These are phyloP conservation scores for Selaginella tamariscina DNA, from an alignment of 75 land plant species.

Conservation along the genomic window DNA sequence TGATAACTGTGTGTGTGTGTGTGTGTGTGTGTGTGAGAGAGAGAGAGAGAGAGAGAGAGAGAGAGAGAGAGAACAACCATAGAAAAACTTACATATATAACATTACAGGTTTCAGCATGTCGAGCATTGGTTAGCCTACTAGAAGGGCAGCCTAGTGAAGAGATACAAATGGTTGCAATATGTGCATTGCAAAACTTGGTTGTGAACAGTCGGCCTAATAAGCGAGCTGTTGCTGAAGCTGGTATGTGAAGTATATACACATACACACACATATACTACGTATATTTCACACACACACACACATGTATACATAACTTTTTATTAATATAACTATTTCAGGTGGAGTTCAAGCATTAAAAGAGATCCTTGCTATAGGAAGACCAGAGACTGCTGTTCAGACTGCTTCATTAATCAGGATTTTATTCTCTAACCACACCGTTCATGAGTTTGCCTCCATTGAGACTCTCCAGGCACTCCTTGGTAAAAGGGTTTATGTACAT, in stretches of 20 bases:
- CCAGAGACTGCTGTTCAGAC: constrained; percentile 17
- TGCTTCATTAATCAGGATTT: constrained; percentile 1
- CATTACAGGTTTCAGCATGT: constrained; percentile 16
- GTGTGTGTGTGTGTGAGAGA: too few relatives aligned
- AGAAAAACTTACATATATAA: too few relatives aligned
- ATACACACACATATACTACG: too few relatives aligned
- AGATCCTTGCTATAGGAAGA: not conserved
- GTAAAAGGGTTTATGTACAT: too few relatives aligned
- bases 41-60: too few relatives aligned
- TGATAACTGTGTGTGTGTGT: too few relatives aligned
- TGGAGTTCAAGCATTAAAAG: constrained; percentile 8
- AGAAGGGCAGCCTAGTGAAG: constrained; percentile 9
- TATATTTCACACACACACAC: too few relatives aligned
- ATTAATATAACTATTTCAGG: too few relatives aligned
- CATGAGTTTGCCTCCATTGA: constrained; percentile 14
- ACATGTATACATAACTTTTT: too few relatives aligned
- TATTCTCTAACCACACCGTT: constrained; percentile 8
- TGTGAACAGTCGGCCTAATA: constrained; percentile 13
- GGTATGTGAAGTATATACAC: too few relatives aligned
- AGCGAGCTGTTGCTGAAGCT: constrained; percentile 15
- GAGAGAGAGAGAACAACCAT: too few relatives aligned
- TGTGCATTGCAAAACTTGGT: constrained; percentile 17
- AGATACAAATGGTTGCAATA: constrained; percentile 16
- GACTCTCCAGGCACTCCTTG: constrained; percentile 5
- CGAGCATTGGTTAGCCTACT: constrained; percentile 12